Percentiles rank a stretch among this genome's conserved stretches.
phyloP scores from a whole-genome alignment of 352 stramenopile species.

The Peronospora farinosa region DNA sequence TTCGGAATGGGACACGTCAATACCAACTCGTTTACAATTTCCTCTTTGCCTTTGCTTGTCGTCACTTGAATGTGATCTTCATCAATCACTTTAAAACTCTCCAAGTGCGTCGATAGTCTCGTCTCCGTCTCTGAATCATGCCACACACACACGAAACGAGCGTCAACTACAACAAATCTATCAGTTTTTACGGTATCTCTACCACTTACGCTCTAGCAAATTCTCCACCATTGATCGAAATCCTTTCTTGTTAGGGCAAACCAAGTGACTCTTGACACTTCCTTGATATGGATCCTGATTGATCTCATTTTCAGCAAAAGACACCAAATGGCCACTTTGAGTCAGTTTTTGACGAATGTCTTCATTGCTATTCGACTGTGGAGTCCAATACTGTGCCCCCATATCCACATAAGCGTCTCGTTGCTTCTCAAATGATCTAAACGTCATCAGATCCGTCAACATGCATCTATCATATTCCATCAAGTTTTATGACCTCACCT shows the following conservation, averaged over 20 bases:
- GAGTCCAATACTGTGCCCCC: conserved; percentile 64
- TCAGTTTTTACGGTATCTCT: not conserved
- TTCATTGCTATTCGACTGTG: conserved; percentile 41
- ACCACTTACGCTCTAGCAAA: conserved; percentile 35
- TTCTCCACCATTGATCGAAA: conserved; percentile 54
- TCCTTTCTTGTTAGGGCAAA: conserved; percentile 36
- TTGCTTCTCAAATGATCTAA: conserved; percentile 52
- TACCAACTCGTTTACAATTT: conserved; percentile 60
- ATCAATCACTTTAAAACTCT: conserved; percentile 53
- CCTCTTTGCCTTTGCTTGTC: conserved; percentile 33
- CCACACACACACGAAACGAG: conserved; percentile 2
- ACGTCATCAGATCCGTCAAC: conserved; percentile 9
- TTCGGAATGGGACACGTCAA: conserved; percentile 62
- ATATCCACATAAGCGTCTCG: conserved; percentile 54
- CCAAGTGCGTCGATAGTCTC: conserved; percentile 36
- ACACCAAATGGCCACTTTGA: conserved; percentile 27
- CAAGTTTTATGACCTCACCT: conserved; percentile 20
- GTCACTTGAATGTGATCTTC: conserved; percentile 41
- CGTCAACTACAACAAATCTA: not conserved
- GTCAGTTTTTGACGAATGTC: conserved; percentile 40
- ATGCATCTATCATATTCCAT: not conserved
- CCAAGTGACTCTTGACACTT: conserved; percentile 28
- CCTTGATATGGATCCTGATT: conserved; percentile 39
- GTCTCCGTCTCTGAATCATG: conserved; percentile 31
- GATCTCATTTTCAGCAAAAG: conserved; percentile 48